Evolutionary conservation across 345 rosid species (phyloP), one percentile per base, ranked within the genome.

Genomic region (Hevea brasiliensis): DNA sequence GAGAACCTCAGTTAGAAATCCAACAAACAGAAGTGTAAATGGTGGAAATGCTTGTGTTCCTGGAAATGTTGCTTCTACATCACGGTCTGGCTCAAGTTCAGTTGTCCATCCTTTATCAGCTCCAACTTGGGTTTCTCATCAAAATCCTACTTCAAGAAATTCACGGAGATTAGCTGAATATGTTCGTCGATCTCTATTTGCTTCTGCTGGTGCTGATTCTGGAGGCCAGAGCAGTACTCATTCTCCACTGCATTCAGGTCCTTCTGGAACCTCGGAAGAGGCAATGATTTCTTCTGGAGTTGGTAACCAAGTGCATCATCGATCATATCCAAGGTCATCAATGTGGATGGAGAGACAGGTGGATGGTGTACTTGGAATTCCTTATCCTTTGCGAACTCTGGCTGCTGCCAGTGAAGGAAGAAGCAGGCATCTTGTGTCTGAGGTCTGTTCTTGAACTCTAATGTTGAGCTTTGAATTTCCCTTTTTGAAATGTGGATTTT

Each of bases 341-440:
- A 62, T 85, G 15, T 80, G 83, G 89, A 14, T 81, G 68, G 90
- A 85, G 70, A 87, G 97, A 70, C 96, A 85, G 70, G 87, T 85
- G 61, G 92, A 86, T 65, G 79, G 85, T 77, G 81, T 80, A 18
- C 74, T 37, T 75, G 89, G 91, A 66, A 41, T 79, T 80, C 82
- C 92, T 44, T 84, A 85, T 57, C 80, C 97, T 60, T 65, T 87
- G 65, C 87, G 86, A 75, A 83, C 82, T 72, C 77, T 88, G 73
- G 76, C 90, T 72, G 75, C 89, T 65, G 82, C 87, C 37, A 78
- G 88, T 74, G 90, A 87, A 84, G 98, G 94, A 78, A 83, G 96
- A 79, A 78, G 87, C 80, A 86, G 96, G 79, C 83, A 85, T 65
- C 80, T 68, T 53, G 88, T 82, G 56, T 88, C 97, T 0, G 97